A percentile compares a stretch with the other conserved stretches of the same genome.
Evolutionary conservation across 1,284 basidiomycete genomes (phyloP).

Genomic region (Rhodofomes roseus): DNA sequence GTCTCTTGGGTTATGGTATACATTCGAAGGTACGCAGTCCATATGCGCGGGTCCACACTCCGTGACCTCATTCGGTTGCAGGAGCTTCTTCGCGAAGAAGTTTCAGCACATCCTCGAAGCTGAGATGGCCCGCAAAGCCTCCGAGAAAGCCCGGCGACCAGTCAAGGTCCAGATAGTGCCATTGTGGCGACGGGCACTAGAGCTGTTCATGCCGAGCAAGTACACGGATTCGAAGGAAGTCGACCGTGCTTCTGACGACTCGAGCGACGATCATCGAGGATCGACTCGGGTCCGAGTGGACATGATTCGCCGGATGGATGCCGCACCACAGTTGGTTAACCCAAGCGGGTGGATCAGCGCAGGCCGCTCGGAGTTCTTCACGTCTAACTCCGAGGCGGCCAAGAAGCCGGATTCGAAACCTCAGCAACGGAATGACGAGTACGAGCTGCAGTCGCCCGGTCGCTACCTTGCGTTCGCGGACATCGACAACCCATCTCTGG

Average conservation of each 20-base stretch:
- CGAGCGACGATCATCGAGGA: slow-evolving; percentile 12
- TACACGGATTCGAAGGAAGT: slow-evolving; percentile 9
- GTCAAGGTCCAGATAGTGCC: slow-evolving; percentile 23
- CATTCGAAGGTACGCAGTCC: slow-evolving; percentile 52
- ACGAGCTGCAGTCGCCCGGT: not conserved
- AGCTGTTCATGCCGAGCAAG: slow-evolving; percentile 8
- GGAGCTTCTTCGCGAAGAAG: slow-evolving; percentile 73
- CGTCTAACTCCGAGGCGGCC: not conserved
- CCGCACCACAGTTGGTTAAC: slow-evolving; percentile 77
- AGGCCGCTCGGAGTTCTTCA: slow-evolving; percentile 22
- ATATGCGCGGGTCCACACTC: not conserved
- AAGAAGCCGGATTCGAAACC: not conserved
- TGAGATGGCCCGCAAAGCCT: slow-evolving; percentile 33
- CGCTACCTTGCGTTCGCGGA: slow-evolving; percentile 4
- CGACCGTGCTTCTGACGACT: slow-evolving; percentile 10
- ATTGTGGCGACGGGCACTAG: slow-evolving; percentile 21
- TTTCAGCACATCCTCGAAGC: slow-evolving; percentile 67
- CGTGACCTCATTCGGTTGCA: slow-evolving; percentile 22
- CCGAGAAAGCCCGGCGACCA: slow-evolving; percentile 13
- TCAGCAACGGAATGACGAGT: not conserved
- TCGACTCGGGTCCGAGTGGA: slow-evolving; percentile 51
- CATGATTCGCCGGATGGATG: slow-evolving; percentile 85
- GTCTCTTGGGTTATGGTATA: slow-evolving; percentile 66
- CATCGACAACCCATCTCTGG: slow-evolving; percentile 3
- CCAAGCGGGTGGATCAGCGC: slow-evolving; percentile 73